Evolutionary conservation across 208 protist species (phyloP).

Genomic region (Crithidia brevicula): DNA sequence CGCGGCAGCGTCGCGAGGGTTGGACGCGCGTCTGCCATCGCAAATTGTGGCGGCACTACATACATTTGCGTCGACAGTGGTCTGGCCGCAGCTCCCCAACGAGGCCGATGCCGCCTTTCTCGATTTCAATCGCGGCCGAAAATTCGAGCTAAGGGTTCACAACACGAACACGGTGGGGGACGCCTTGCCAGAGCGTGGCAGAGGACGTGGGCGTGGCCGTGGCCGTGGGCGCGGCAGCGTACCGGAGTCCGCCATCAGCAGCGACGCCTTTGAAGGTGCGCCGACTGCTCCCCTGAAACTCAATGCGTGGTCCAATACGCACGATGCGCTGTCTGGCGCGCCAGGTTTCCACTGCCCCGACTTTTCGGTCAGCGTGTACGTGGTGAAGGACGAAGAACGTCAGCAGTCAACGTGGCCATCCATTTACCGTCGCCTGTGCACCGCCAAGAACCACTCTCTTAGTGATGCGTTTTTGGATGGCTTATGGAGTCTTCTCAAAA

Average conservation of each 20-base stretch:
- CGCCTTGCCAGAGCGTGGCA: neutral
- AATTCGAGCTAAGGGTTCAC: neutral
- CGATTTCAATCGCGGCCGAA: conserved; percentile 4
- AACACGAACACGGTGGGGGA: neutral
- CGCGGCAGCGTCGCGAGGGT: conserved; percentile 20
- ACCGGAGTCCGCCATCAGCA: too few relatives aligned
- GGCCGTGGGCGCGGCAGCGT: neutral
- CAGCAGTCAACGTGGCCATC: neutral
- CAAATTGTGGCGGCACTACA: conserved; percentile 10
- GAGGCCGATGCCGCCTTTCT: neutral
- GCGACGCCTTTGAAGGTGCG: neutral
- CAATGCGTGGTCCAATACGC: conserved; percentile 13
- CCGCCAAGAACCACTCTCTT: neutral
- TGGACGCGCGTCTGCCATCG: conserved; percentile 10
- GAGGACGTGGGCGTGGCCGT: neutral
- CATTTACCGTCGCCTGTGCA: conserved; percentile 6
- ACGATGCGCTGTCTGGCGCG: too few relatives aligned
- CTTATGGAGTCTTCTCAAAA: conserved; percentile 29
- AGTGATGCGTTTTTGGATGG: conserved; percentile 31
- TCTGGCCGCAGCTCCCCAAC: conserved; percentile 17
- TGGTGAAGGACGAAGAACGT: neutral
- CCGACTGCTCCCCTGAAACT: neutral
- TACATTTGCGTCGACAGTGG: conserved; percentile 11
- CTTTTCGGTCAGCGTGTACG: conserved; percentile 9
- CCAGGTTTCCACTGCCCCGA: conserved; percentile 9